These are phyloP conservation scores for Bipolaris gigantea DNA, from an alignment of 2,329 filamentous ascomycete genomes.

Conservation along the genomic window DNA sequence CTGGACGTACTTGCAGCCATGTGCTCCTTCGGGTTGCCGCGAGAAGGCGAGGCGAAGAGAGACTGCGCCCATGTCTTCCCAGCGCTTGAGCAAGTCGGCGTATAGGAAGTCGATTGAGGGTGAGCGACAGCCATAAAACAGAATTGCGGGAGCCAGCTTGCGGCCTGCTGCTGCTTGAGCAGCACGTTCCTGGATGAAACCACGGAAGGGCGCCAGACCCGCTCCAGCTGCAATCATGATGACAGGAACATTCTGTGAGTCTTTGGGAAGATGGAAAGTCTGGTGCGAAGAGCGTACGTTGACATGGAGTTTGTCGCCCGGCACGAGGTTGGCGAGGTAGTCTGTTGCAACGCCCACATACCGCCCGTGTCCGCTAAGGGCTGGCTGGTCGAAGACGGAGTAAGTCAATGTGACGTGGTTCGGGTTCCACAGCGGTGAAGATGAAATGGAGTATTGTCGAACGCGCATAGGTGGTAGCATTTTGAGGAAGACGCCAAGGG, in stretches of 20 bases:
- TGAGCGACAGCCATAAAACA: constrained; percentile 66
- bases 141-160: constrained; percentile 60
- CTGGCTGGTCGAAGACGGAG: constrained; percentile 62
- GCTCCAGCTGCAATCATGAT: constrained; percentile 46
- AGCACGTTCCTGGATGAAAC: constrained; percentile 48
- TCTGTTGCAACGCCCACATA: constrained; percentile 50
- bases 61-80: constrained; percentile 64
- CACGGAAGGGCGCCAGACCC: constrained; percentile 50
- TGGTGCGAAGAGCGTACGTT: constrained; percentile 47
- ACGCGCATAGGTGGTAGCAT: constrained; percentile 78
- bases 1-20: constrained; percentile 58
- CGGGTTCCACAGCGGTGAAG: constrained; percentile 65
- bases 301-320: constrained; percentile 50
- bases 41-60: constrained; percentile 65
- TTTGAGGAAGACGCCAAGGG: constrained; percentile 67
- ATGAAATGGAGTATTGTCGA: constrained; percentile 80
- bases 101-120: constrained; percentile 63
- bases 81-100: constrained; percentile 58
- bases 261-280: constrained; percentile 50
- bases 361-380: constrained; percentile 49
- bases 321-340: constrained; percentile 46
- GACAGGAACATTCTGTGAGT: constrained; percentile 46
- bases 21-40: constrained; percentile 44
- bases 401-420: constrained; percentile 67
- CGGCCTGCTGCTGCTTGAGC: constrained; percentile 53